Conservation (phyloP, 2,329 filamentous ascomycete species). For the Colletotrichum incanum region DNA sequence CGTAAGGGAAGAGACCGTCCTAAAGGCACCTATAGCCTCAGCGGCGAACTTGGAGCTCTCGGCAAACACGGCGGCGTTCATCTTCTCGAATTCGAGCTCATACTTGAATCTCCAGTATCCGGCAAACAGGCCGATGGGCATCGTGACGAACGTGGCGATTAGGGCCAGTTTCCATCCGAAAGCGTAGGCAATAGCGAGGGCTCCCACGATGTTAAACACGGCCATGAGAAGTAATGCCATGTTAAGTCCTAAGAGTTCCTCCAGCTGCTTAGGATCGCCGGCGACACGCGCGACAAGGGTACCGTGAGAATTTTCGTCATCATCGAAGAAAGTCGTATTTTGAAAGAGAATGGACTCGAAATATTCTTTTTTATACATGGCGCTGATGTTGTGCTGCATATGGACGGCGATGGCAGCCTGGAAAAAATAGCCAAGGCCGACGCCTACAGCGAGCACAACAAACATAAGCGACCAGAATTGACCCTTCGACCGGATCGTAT, state of each 20-base stretch:
- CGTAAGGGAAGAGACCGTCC: slow-evolving; percentile 80
- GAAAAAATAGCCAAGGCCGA: slow-evolving; percentile 68
- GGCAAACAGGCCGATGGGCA: slow-evolving; percentile 64
- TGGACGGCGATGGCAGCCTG: slow-evolving; percentile 62
- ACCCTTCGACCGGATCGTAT: slow-evolving; percentile 57
- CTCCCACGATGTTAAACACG: slow-evolving; percentile 76
- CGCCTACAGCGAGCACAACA: slow-evolving; percentile 68
- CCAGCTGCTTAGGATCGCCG: slow-evolving; percentile 72
- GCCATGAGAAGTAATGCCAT: slow-evolving; percentile 75
- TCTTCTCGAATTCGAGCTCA: slow-evolving; percentile 77
- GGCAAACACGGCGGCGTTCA: slow-evolving; percentile 78
- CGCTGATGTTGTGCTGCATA: slow-evolving; percentile 64
- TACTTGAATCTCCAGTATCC: slow-evolving; percentile 69
- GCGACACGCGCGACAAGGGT: slow-evolving; percentile 71
- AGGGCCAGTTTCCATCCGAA: slow-evolving; percentile 85
- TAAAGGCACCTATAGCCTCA: slow-evolving; percentile 81
- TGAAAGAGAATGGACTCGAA: slow-evolving; percentile 74
- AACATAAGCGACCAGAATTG: slow-evolving; percentile 79
- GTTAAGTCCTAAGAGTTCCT: slow-evolving; percentile 75
- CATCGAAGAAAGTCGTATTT: slow-evolving; percentile 73
- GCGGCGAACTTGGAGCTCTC: slow-evolving; percentile 82
- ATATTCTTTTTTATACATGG: slow-evolving; percentile 73
- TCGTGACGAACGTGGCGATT: slow-evolving; percentile 74
- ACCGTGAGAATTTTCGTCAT: slow-evolving; percentile 72
- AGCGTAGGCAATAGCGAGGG: slow-evolving; percentile 76